phyloP scores from a whole-genome alignment of 169 alveolate species.

The Cryptosporidium canis region DNA sequence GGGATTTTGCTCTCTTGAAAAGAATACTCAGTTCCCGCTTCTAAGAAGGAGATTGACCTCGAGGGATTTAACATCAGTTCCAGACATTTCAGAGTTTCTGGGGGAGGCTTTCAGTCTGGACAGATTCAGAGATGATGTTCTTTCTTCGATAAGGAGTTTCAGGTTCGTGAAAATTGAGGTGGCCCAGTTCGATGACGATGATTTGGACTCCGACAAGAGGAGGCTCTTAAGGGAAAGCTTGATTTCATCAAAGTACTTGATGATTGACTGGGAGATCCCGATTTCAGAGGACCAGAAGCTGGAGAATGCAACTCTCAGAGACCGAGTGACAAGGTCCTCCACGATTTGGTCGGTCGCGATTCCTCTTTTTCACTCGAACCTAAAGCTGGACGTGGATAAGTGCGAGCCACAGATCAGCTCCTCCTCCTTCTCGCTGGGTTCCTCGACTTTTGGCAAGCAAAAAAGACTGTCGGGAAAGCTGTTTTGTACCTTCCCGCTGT shows the following conservation, averaged over 20 bases:
- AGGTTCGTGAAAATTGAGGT: constrained; percentile 8
- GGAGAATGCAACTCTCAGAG: constrained; percentile 23
- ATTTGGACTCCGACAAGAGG: background rate
- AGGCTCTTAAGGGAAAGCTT: background rate
- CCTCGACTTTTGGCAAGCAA: constrained; percentile 34
- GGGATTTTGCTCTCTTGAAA: background rate
- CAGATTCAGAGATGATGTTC: background rate
- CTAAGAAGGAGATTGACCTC: constrained; percentile 33
- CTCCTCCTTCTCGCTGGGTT: constrained; percentile 28
- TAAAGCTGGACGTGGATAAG: background rate
- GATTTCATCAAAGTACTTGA: constrained; percentile 12
- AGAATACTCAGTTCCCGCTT: constrained; percentile 26
- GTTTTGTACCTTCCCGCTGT: constrained; percentile 60
- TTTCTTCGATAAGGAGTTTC: constrained; percentile 16
- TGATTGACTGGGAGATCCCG: constrained; percentile 32
- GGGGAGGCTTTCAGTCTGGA: background rate
- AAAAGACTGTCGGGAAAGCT: constrained; percentile 32
- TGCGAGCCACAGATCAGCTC: background rate
- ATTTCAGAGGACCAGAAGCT: background rate
- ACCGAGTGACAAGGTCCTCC: constrained; percentile 16
- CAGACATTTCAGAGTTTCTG: background rate
- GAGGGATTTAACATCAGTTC: background rate
- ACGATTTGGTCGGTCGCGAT: constrained; percentile 63
- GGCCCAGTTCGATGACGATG: constrained; percentile 65
- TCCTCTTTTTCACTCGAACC: constrained; percentile 32